Conservation (phyloP, 768 basidiomycete species). For the Russula dissimulans region DNA sequence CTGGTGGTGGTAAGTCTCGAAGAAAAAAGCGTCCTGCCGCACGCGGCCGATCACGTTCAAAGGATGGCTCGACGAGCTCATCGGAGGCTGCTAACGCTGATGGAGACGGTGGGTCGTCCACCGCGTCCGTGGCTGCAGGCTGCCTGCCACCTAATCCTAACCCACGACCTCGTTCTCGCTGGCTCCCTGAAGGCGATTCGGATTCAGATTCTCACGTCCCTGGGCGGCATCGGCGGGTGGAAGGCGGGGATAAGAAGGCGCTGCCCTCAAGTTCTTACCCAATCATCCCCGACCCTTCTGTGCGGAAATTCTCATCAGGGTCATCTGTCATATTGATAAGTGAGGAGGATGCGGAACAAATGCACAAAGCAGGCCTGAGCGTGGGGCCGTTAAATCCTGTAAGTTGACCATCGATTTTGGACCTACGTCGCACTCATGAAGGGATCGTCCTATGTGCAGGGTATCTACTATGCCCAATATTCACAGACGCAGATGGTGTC, state of each 20-base stretch:
- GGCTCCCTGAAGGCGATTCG: slow-evolving; percentile 17
- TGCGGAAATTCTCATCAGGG: slow-evolving; percentile 18
- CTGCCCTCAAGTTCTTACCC: slow-evolving; percentile 10
- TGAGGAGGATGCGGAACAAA: slow-evolving; percentile 12
- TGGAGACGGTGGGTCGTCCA: slow-evolving; percentile 18
- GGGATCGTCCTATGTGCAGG: background rate
- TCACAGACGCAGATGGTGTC: slow-evolving; percentile 13
- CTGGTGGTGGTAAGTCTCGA: slow-evolving; percentile 14
- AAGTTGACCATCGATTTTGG: background rate
- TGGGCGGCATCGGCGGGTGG: slow-evolving; percentile 10
- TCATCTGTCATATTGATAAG: slow-evolving; percentile 14
- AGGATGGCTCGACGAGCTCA: slow-evolving; percentile 18
- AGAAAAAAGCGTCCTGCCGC: slow-evolving; percentile 16
- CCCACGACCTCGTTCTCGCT: slow-evolving; percentile 18
- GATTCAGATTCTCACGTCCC: slow-evolving; percentile 17
- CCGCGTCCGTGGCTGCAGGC: slow-evolving; percentile 19
- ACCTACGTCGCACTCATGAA: background rate
- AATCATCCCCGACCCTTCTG: slow-evolving; percentile 18
- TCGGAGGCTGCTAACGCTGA: slow-evolving; percentile 16
- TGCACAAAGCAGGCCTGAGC: slow-evolving; percentile 2
- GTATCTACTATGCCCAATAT: slow-evolving; percentile 2
- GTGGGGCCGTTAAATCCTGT: slow-evolving; percentile 5
- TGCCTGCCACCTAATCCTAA: slow-evolving; percentile 14
- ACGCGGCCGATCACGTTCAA: slow-evolving; percentile 17
- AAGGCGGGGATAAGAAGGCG: slow-evolving; percentile 8